These are phyloP conservation scores for Coix lacrymajobi DNA, from an alignment of 176 grass and related monocot species.

Conservation along the genomic window DNA sequence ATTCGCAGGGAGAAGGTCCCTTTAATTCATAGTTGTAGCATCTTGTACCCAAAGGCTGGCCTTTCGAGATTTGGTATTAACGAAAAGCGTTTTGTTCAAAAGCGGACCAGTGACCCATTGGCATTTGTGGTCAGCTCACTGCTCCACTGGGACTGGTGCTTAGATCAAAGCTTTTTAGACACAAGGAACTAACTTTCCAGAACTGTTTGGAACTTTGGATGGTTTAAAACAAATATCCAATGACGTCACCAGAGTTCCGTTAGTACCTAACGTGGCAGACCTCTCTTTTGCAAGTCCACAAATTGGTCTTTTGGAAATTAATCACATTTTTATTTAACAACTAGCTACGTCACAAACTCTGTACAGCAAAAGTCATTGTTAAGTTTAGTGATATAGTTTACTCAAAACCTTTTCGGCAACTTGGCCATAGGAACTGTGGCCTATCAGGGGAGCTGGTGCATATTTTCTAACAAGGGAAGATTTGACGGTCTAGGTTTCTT, in stretches of 20 bases:
- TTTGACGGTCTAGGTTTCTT: neutral
- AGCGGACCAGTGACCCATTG: neutral
- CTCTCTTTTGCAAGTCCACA: neutral
- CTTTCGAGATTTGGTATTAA: neutral
- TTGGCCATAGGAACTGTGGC: neutral
- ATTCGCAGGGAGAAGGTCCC: neutral
- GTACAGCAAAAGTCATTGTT: neutral
- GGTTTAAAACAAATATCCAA: neutral
- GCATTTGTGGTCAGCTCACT: neutral
- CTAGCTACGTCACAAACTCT: neutral
- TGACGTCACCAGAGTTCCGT: neutral
- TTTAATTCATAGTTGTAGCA: neutral
- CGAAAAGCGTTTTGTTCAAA: neutral
- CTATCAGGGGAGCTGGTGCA: neutral
- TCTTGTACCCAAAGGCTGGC: neutral
- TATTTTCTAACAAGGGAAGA: neutral
- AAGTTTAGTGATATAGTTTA: neutral
- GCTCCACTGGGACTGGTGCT: neutral
- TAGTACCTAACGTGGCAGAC: neutral
- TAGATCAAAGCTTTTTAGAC: constrained; percentile 4
- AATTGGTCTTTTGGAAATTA: neutral
- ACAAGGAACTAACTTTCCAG: neutral
- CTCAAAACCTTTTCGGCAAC: neutral
- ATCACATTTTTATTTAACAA: neutral
- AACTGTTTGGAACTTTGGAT: neutral